Evolutionary conservation across 1,284 basidiomycete genomes (phyloP), one percentile per base, ranked within the genome.

Genomic region (Ganoderma sp.): DNA sequence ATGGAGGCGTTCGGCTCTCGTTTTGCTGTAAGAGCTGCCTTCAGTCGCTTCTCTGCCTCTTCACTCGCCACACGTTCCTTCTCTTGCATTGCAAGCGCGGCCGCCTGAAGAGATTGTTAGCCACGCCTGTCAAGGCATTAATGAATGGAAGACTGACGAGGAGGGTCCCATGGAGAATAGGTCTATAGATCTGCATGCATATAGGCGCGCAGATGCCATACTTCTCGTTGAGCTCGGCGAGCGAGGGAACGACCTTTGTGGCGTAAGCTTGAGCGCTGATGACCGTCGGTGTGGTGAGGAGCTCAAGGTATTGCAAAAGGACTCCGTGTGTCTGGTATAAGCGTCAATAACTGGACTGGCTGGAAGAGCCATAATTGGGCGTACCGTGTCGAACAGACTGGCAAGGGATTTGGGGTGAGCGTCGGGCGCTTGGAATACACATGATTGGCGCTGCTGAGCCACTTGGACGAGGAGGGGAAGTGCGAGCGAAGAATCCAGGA

Each of bases 111-210:
- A 65, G 17, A 43, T 58, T 19, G 50, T 60, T 41, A 60, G 58
- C 17, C 37, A 60, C 17, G 41, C 37, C 5, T 25, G 10, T 4
- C n/a, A 25, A 15, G 41, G 22, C 25, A 28, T 41, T 4, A 37
- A 9, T 57, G 25, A 45, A 65, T 58, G 58, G 62, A 60, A 67
- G 65, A 80, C 85, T 73, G 77, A 91, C 91, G 75, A 90, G 79
- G 63, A 95, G 82, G 42, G 84, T 81, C 3, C 81, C 80, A 69
- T 92, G 88, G 37, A 97, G 83, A 67, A 93, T 90, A 4, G 96
- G 95, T 10, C 97, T 89, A 59, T 95, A 87, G 65, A 98, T 92
- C 75, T 96, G 94, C 92, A 98, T 97, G 66, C 94, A 94, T 68
- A 96, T 90, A 12, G 93, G 88, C 48, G 91, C 87, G 69, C 90